phyloP scores from a whole-genome alignment of 164 flowering plant genomes.

The Nymphaea thermarum region DNA sequence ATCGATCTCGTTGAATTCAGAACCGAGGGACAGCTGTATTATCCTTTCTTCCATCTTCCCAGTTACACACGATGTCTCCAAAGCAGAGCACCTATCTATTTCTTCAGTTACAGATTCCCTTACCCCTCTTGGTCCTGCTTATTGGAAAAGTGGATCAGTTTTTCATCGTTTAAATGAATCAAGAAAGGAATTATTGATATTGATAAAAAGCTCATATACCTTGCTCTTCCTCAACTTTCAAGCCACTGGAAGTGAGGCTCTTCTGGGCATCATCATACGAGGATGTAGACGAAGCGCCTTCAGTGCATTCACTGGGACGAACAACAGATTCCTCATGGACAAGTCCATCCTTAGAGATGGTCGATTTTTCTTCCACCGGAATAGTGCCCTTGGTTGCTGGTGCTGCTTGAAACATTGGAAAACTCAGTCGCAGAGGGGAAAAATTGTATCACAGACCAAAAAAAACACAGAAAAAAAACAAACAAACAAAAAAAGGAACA shows the following conservation, averaged over 20 bases:
- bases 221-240: background rate
- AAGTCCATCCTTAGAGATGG: no score
- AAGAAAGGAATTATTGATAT: background rate
- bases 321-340: background rate
- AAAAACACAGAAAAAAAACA: no score
- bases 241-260: background rate
- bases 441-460: no score
- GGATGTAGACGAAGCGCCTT: background rate
- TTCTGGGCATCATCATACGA: background rate
- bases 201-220: background rate
- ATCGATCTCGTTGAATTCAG: background rate
- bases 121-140: background rate
- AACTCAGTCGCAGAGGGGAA: no score
- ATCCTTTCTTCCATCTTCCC: background rate
- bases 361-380: no score
- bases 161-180: background rate
- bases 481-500: no score
- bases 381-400: no score
- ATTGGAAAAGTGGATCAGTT: background rate
- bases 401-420: no score
- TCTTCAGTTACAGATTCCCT: background rate
- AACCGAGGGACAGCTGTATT: background rate
- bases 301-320: background rate
- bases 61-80: background rate
- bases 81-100: background rate